phyloP scores from a whole-genome alignment of 345 rosid genomes.

The Syzygium aqueum region DNA sequence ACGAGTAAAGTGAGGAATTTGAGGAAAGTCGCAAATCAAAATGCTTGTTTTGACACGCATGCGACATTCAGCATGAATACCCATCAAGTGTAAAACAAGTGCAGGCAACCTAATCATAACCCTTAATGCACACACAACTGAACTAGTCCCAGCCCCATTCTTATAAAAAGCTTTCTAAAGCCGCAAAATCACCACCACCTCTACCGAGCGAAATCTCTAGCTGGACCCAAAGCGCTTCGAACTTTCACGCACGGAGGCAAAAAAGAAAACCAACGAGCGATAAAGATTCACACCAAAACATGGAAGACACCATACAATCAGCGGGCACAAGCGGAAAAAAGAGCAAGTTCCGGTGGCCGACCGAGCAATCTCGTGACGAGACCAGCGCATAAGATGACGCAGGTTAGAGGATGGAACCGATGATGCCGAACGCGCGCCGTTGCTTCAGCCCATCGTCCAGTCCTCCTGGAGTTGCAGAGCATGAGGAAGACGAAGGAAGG shows the following conservation, averaged over 20 bases:
- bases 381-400: neutral
- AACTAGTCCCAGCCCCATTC: neutral
- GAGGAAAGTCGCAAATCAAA: neutral
- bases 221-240: neutral
- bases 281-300: no score
- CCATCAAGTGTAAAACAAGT: neutral
- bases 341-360: neutral
- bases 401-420: neutral
- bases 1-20: neutral
- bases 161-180: no score
- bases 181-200: neutral
- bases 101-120: neutral
- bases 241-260: no score
- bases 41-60: neutral
- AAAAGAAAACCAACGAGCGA: no score
- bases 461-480: neutral
- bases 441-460: neutral
- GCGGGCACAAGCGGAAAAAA: neutral
- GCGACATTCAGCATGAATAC: neutral
- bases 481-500: neutral
- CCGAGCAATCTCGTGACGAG: neutral
- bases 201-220: neutral
- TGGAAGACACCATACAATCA: no score
- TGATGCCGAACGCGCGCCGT: neutral
- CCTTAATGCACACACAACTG: neutral